A percentile compares a stretch with the other conserved stretches of the same genome.
These are phyloP conservation scores for Schwanniomyces pseudopolymorphus DNA, from an alignment of 805 yeast species.

Conservation along the genomic window DNA sequence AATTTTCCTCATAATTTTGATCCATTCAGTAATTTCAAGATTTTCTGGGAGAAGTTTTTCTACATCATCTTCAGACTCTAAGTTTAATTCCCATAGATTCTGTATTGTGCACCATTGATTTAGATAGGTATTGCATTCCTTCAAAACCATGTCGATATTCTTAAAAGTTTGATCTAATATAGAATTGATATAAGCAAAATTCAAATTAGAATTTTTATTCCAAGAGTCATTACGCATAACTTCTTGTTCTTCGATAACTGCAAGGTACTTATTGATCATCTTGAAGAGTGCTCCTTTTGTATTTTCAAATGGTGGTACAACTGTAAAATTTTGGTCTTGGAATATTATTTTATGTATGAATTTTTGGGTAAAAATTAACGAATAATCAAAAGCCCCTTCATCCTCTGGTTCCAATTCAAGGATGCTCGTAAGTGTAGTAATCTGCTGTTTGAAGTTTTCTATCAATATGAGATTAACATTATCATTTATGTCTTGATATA, in stretches of 20 bases:
- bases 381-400: neutral
- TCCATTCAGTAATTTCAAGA: conserved; percentile 44
- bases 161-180: conserved; percentile 2
- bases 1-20: conserved; percentile 43
- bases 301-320: conserved; percentile 41
- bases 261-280: conserved; percentile 14
- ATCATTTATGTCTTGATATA: conserved; percentile 21
- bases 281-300: conserved; percentile 32
- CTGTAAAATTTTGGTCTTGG: conserved; percentile 32
- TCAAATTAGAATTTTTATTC: neutral
- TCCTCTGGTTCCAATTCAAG: neutral
- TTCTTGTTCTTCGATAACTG: conserved; percentile 17
- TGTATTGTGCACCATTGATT: conserved; percentile 56
- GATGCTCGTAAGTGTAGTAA: neutral
- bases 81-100: conserved; percentile 52
- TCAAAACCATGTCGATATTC: conserved; percentile 30
- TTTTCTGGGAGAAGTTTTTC: conserved; percentile 18
- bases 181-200: neutral
- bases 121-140: conserved; percentile 35
- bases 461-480: conserved; percentile 20
- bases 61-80: conserved; percentile 43
- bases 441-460: conserved; percentile 17
- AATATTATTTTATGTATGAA: conserved; percentile 34
- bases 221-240: conserved; percentile 4
- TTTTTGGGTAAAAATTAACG: neutral